Percentiles rank a stretch among this genome's conserved stretches.
Conservation (phyloP, 176 grass and related monocot genomes). For the Thalia dealbata region DNA sequence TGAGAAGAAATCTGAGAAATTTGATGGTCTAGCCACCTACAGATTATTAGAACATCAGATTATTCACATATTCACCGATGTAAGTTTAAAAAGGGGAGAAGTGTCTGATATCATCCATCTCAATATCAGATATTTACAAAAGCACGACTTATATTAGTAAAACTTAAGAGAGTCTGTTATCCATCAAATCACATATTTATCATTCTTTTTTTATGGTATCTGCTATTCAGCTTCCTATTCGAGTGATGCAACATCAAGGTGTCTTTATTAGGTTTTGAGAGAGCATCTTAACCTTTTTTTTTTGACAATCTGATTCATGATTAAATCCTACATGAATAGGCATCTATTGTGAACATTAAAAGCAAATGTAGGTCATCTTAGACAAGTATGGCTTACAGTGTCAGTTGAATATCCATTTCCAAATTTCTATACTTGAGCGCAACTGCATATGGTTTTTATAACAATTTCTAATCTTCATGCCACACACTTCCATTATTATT, state of each 20-base stretch:
- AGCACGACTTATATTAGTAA: background rate
- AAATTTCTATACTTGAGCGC: background rate
- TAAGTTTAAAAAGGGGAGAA: background rate
- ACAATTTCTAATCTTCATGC: background rate
- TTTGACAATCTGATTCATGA: background rate
- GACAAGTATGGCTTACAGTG: background rate
- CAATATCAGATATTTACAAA: background rate
- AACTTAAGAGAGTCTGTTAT: background rate
- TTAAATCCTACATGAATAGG: background rate
- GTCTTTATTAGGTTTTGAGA: background rate
- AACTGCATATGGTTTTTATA: background rate
- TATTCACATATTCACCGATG: conserved; percentile 4
- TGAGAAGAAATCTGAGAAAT: conserved; percentile 86
- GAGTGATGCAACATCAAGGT: too few species aligned
- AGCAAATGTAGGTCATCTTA: background rate
- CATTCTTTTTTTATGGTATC: background rate
- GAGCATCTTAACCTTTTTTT: background rate
- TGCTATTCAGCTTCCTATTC: background rate
- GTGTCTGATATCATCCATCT: background rate
- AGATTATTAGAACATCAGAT: conserved; percentile 19
- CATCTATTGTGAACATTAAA: background rate
- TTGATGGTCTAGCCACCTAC: conserved; percentile 72
- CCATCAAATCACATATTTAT: background rate
- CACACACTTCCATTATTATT: conserved; percentile 2
- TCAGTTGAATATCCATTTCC: background rate